A percentile compares a stretch with the other conserved stretches of the same genome.
Conservation (phyloP, 805 yeast species). For the Candida patagonica region DNA sequence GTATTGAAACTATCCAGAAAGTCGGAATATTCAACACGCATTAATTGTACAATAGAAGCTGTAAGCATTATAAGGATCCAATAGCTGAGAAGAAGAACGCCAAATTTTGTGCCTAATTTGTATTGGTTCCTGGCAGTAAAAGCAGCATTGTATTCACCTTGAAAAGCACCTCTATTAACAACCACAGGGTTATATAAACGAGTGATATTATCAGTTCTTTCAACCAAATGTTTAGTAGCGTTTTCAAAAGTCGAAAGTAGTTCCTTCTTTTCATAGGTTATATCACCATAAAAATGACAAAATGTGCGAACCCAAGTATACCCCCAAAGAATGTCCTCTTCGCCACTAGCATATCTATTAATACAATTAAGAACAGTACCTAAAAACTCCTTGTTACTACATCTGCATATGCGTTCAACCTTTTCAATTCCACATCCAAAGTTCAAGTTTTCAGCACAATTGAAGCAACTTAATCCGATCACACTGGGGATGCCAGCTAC, state of each 20-base stretch:
- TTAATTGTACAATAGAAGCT: conserved; percentile 18
- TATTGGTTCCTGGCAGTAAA: conserved; percentile 23
- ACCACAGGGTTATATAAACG: conserved; percentile 5
- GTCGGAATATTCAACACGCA: conserved; percentile 17
- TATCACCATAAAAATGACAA: conserved; percentile 25
- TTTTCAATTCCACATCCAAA: conserved; percentile 19
- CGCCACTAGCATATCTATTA: conserved; percentile 15
- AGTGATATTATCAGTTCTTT: conserved; percentile 3
- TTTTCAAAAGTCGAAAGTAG: conserved; percentile 24
- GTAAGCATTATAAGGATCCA: conserved; percentile 23
- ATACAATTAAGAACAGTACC: conserved; percentile 26
- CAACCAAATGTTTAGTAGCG: conserved; percentile 22
- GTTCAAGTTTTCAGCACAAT: conserved; percentile 24
- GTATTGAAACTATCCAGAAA: conserved; percentile 25
- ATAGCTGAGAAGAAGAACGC: conserved; percentile 23
- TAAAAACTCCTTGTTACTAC: conserved; percentile 22
- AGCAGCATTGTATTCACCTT: conserved; percentile 18
- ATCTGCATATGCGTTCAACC: conserved; percentile 18
- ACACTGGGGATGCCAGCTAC: conserved; percentile 25
- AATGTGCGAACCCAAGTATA: conserved; percentile 20
- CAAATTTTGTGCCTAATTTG: conserved; percentile 23
- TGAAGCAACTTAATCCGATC: conserved; percentile 27
- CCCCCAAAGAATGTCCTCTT: conserved; percentile 20
- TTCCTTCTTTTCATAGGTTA: conserved; percentile 16
- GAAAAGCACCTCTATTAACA: conserved; percentile 6